Evolutionary conservation across 139 green algal genomes (phyloP).

Genomic region (Edaphochlamys debaryana): DNA sequence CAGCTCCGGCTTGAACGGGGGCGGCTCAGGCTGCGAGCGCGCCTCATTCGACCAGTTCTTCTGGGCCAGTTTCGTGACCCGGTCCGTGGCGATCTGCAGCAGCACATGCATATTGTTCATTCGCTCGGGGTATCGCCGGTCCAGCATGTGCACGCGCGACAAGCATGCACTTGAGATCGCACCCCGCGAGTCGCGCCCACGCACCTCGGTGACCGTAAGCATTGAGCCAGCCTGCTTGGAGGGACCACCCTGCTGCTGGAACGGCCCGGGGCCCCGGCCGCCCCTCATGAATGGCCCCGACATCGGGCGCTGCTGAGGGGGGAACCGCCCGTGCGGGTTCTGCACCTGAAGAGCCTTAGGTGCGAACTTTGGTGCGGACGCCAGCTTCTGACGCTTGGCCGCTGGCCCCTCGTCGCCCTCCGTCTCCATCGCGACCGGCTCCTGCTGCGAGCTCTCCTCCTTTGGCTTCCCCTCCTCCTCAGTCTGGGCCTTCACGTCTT

Average conservation of each 20-base stretch:
- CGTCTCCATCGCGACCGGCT: not conserved
- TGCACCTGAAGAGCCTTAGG: constrained; percentile 17
- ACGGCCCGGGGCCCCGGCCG: no score
- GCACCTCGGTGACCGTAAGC: constrained; percentile 48
- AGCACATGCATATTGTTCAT: not conserved
- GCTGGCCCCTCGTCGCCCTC: constrained; percentile 7
- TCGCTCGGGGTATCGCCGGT: no score
- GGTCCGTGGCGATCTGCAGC: constrained; percentile 55
- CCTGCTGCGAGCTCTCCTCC: not conserved
- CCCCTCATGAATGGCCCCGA: no score
- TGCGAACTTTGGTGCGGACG: constrained; percentile 27
- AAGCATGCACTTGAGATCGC: no score
- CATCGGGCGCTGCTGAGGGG: no score
- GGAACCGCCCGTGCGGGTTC: no score
- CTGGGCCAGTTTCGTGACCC: constrained; percentile 48
- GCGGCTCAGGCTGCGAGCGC: not conserved
- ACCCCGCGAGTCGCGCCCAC: no score
- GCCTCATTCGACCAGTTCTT: constrained; percentile 62
- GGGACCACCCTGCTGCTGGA: not conserved
- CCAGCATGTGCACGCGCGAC: no score
- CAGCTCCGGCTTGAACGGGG: constrained; percentile 69
- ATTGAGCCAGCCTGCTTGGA: constrained; percentile 3
- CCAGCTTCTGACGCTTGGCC: constrained; percentile 10
- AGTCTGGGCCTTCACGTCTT: not conserved
- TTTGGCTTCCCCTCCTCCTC: not conserved